Evolutionary conservation across 108 stramenopile species (phyloP), one percentile per base, ranked within the genome.

Genomic region (Chaetoceros muelleri): DNA sequence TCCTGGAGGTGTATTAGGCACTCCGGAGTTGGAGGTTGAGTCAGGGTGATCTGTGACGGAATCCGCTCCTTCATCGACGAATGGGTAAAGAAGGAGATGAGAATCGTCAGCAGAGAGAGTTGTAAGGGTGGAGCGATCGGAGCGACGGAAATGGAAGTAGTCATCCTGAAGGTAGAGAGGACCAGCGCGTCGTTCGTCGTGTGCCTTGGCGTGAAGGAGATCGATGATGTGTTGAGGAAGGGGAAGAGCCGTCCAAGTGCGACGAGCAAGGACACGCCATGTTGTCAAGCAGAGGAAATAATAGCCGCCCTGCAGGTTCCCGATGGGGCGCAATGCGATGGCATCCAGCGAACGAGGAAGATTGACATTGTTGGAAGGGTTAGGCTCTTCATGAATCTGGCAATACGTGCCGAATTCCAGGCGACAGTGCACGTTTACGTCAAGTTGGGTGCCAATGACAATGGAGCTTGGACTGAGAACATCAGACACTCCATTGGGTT

Each of bases 351-450:
- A 64, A 5, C 65, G 51, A 22, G 69, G 3, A 2, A 46, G 25
- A 34, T 30, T 64, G 28, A 52, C 61, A 46, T 80, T 75, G 25
- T 55, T 34, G 28, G 61, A 51, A n/a, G n/a, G n/a, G n/a, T n/a
- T n/a, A n/a, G n/a, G 56, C 31, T 63, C 70, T n/a, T 78, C 69
- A 31, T 73, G 69, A 1, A 54, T 67, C 28, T 78, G 76, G 26
- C 73, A 69, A 56, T 78, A 73, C 18, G 54, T 52, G 16, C 72
- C 72, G 58, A 64, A 71, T 49, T 63, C 58, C 0, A 73, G 26
- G 19, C 50, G 47, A 28, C 61, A 61, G 31, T 64, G 55, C 3
- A 24, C 27, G 34, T 17, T 56, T 34, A 40, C 34, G 24, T 51
- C 47, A 24, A 66, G n/a, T 1, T 55, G 34, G 1, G 1, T 1